Evolutionary conservation across 495 filamentous ascomycete genomes (phyloP), one percentile per base, ranked within the genome.

Genomic region (Penicillium paxilli): DNA sequence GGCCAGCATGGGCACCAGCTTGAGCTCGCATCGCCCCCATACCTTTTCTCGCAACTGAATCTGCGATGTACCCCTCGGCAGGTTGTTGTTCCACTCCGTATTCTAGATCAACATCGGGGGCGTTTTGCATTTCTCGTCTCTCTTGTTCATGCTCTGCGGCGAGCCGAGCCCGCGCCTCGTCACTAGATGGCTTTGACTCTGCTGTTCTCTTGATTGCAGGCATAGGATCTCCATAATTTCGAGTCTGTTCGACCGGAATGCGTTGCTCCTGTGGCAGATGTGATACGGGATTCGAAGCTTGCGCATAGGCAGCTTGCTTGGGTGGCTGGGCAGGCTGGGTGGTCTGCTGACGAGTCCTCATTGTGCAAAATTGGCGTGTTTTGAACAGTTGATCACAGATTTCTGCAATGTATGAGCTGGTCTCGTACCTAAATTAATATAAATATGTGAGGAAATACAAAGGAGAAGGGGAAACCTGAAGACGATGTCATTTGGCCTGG

Each of bases 81-180:
- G 75, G 69, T 23, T 78, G 70, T 21, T 75, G 70, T 74, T 86
- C 82, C 54, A 85, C 77, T 5, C 83, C 83, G 9, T 79, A 79
- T 16, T 84, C 81, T 1, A 66, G 56, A 49, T 77, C 72, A 6
- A 73, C 66, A 51, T 64, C 66, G 14, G 37, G 57, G 46, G 42
- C 61, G 51, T 47, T 42, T 19, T 62, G 57, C 54, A 68, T 25
- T 16, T 50, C 20, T 1, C 14, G 30, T n/a, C 55, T 46, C 16
- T 67, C 45, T 8, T 53, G 48, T 3, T 54, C n/a, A 20, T 54
- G 71, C 9, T 64, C 21, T 14, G 32, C 42, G 0, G 48, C 38
- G 1, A 69, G 52, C 16, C 51, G 55, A 6, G 66, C 57, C 3
- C 66, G 62, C 4, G 65, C 67, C 22, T 69, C 65, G 28, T 69